Evolutionary conservation across 129 eudicot species (phyloP).

Genomic region (Saposhnikovia divaricata): DNA sequence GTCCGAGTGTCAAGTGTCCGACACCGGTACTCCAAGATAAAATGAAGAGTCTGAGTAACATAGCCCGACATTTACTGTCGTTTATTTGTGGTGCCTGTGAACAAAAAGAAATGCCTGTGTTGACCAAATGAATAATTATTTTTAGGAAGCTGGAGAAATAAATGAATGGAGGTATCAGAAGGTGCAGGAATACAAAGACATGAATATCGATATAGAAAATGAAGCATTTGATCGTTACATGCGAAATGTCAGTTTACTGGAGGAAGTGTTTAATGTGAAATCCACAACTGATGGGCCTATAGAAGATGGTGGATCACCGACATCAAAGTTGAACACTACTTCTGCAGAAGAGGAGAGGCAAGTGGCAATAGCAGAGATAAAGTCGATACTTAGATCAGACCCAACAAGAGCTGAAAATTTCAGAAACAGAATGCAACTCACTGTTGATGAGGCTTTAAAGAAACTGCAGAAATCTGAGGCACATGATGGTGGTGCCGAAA

Average conservation of each 20-base stretch:
- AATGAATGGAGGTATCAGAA: constrained; percentile 88
- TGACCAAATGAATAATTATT: constrained; percentile 4
- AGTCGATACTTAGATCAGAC: constrained; percentile 50
- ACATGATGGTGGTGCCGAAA: constrained; percentile 25
- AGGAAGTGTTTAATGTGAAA: constrained; percentile 57
- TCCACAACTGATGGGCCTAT: constrained; percentile 31
- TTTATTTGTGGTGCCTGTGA: not conserved
- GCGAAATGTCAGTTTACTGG: constrained; percentile 52
- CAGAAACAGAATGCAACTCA: constrained; percentile 55
- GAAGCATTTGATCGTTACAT: constrained; percentile 89
- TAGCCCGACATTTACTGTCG: not conserved
- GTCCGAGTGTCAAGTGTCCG: too few species aligned
- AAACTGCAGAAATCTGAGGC: constrained; percentile 28
- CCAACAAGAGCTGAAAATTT: constrained; percentile 54
- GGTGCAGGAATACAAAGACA: constrained; percentile 69
- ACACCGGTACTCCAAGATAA: too few species aligned
- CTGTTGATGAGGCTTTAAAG: constrained; percentile 58
- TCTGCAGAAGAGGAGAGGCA: constrained; percentile 24
- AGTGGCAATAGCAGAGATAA: constrained; percentile 29
- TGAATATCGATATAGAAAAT: constrained; percentile 60
- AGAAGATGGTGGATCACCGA: constrained; percentile 15
- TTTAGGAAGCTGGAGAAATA: constrained; percentile 73
- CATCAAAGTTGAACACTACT: constrained; percentile 12
- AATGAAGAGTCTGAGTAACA: too few species aligned
- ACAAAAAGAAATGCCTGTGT: not conserved